Evolutionary conservation across 306 rosid species (phyloP).

Genomic region (Lathyrus aphaca): DNA sequence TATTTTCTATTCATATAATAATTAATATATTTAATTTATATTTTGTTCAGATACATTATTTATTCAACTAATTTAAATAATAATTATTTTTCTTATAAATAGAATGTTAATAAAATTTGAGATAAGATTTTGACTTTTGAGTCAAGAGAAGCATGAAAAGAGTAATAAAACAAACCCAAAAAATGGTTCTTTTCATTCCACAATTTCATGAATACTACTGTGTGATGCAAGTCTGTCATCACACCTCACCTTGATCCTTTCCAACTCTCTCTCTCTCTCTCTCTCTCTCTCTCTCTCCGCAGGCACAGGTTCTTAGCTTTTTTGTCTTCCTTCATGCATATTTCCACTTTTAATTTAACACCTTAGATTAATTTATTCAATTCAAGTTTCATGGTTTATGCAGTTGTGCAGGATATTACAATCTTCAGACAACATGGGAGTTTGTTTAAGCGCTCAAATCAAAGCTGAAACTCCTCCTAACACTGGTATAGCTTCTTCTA

Average conservation of each 20-base stretch:
- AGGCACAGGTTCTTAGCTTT: slow-evolving; percentile 11
- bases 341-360: slow-evolving; percentile 3
- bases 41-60: no score
- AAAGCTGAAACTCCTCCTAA: slow-evolving; percentile 54
- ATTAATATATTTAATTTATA: no score
- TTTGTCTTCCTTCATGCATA: slow-evolving; percentile 8
- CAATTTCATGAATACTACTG: slow-evolving; percentile 5
- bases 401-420: slow-evolving; percentile 27
- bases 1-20: no score
- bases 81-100: no score
- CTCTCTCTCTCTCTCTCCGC: slow-evolving; percentile 33
- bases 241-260: slow-evolving; percentile 10
- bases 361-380: neutral
- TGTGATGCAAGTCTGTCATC: slow-evolving; percentile 1
- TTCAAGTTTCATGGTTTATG: slow-evolving; percentile 23
- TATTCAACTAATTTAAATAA: no score
- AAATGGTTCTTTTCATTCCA: neutral
- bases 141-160: neutral
- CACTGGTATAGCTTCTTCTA: slow-evolving; percentile 48
- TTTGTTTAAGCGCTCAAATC: slow-evolving; percentile 61
- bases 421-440: slow-evolving; percentile 57
- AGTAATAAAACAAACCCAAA: neutral
- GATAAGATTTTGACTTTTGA: no score
- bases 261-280: slow-evolving; percentile 10
- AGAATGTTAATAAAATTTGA: no score